Base-by-base conservation (phyloP, 2,329 filamentous ascomycete genomes). In the Aspergillus puulaauensis region DNA sequence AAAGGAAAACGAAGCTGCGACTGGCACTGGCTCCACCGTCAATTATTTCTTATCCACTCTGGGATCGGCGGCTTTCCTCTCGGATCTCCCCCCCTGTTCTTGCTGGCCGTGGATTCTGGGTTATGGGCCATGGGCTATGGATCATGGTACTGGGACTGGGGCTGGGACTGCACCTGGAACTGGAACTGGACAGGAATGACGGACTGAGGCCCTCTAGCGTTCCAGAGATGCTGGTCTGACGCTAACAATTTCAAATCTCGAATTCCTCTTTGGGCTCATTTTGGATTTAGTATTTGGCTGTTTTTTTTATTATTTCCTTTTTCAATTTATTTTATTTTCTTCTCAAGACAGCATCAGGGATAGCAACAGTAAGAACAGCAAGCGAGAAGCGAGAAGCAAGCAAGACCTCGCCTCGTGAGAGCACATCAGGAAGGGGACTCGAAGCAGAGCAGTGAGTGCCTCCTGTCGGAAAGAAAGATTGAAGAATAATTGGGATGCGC, bases 11-110 rank as follows among this genome's bases (percentile, higher is more conserved):
- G 41, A 33, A 45, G 33, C 27, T 46, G 19, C 21, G 19, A 23
- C 43, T 24, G 43, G 15, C 40, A 17, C n/a, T 19, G 44, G 24
- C 15, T 27, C 45, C 45, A 48, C 45, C 24, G 5, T n/a, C 37
- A 44, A 43, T 57, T 52, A 48, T 48, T 35, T 11, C 9, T 17
- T 21, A n/a, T 14, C 52, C 59, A 57, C 57, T 51, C 60, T 59
- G 65, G 59, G 65, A 68, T 68, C 65, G 64, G 66, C 65, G 52
- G 48, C 24, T 52, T 27, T 39, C 41, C 51, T 53, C 31, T 54
- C 35, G 44, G 52, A 54, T 54, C 52, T 53, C 51, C 41, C 52
- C 50, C 52, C 52, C 52, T 54, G 52, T 54, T 54, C 52, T 17
- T 44, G 37, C 33, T 31, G 14, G n/a, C 27, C 27, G 33, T 24